phyloP scores from a whole-genome alignment of 441 rosid genomes.

The Omphalea diandra region DNA sequence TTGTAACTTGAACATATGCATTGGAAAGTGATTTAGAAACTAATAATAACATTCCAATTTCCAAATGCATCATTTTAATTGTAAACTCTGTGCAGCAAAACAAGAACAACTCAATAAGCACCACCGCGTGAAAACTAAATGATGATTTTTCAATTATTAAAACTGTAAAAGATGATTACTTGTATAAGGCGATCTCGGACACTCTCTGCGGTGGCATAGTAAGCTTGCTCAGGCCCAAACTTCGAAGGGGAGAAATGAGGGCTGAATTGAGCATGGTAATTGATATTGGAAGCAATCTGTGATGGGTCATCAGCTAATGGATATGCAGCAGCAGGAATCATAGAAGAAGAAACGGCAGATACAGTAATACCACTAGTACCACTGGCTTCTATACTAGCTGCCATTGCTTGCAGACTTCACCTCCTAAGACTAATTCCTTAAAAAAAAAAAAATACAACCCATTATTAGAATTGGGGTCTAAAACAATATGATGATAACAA shows the following conservation, averaged over 20 bases:
- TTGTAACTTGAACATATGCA: too few relatives aligned
- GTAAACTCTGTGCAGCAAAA: too few relatives aligned
- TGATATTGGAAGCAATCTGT: slow-evolving; percentile 77
- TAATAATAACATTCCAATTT: too few relatives aligned
- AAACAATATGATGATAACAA: neutral
- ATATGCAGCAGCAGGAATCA: slow-evolving; percentile 52
- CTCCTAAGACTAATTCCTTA: slow-evolving; percentile 24
- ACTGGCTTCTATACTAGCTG: slow-evolving; percentile 31
- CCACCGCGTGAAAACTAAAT: neutral
- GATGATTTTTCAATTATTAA: neutral
- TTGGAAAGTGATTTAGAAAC: too few relatives aligned
- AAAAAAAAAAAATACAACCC: neutral
- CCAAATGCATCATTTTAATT: too few relatives aligned
- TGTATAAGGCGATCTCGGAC: slow-evolving; percentile 91
- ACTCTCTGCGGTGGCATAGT: slow-evolving; percentile 84
- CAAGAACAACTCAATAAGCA: too few relatives aligned
- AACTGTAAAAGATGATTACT: slow-evolving; percentile 27
- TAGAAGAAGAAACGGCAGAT: slow-evolving; percentile 33
- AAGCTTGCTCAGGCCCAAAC: slow-evolving; percentile 92
- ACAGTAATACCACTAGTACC: slow-evolving; percentile 31
- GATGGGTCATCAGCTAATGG: slow-evolving; percentile 60
- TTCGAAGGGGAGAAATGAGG: slow-evolving; percentile 95
- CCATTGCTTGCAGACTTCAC: slow-evolving; percentile 47
- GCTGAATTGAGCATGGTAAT: slow-evolving; percentile 71
- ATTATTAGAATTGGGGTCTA: neutral